Conservation (phyloP, 2,329 filamentous ascomycete genomes). For the Calonectria pteridis region DNA sequence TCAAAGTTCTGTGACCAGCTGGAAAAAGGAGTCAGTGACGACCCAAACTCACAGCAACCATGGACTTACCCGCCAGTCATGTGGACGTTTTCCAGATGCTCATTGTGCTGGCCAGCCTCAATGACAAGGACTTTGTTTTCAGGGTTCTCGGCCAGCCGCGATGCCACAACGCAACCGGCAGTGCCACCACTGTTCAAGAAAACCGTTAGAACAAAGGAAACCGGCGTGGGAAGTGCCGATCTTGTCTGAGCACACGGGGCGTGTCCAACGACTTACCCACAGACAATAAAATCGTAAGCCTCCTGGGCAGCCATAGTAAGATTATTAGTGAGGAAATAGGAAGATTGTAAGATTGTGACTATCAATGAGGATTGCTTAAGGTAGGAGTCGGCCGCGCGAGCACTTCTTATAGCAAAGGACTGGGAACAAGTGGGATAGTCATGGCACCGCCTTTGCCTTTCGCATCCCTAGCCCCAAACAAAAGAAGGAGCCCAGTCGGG, state of each 20-base stretch:
- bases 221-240: constrained; percentile 8
- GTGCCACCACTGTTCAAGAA: constrained; percentile 48
- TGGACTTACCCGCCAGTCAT: constrained; percentile 61
- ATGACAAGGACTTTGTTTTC: constrained; percentile 49
- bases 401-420: constrained; percentile 17
- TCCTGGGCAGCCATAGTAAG: constrained; percentile 36
- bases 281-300: constrained; percentile 51
- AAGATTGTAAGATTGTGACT: neutral
- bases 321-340: neutral
- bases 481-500: constrained; percentile 6
- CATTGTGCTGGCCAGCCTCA: constrained; percentile 55
- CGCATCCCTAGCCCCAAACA: neutral
- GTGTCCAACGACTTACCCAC: constrained; percentile 45
- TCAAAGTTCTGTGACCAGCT: constrained; percentile 62
- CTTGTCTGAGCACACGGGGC: neutral
- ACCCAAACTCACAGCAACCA: no score
- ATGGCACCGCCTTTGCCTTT: neutral
- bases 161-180: constrained; percentile 52
- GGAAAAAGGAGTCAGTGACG: neutral
- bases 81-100: constrained; percentile 61
- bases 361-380: neutral
- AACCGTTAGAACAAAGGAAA: constrained; percentile 20
- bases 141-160: constrained; percentile 52
- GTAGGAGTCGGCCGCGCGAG: neutral
- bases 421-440: neutral